Base-by-base conservation (phyloP, 352 stramenopile species). In the Phytophthora colocasiae region DNA sequence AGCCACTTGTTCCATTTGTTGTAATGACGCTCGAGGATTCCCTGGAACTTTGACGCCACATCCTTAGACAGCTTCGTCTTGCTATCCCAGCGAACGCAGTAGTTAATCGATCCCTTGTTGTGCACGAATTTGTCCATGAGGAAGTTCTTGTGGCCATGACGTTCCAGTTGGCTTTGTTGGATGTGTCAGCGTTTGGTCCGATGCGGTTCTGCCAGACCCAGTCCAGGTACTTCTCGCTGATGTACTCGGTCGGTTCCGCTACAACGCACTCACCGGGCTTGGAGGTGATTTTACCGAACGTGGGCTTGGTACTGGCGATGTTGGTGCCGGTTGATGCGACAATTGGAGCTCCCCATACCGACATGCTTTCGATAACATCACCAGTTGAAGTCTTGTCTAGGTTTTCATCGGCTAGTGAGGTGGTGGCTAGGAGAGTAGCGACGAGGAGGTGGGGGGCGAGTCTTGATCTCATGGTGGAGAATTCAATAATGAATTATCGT, bases 1-100 rank as follows among this genome's bases (percentile, higher is more conserved):
- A 72, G 29, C 64, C 64, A 72, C 17, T 47, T 52, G 51, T 72
- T 72, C 64, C 64, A 72, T 38, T 44, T 50, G 36, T 72, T 68
- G 44, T 59, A 67, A 44, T 72, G 64, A 41, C 64, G 64, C 34
- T 62, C 49, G 3, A 70, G 9, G 0, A 70, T 24, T 0, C 24
- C 54, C 22, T 70, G 9, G 14, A 70, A 65, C 34, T 32, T 39
- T n/a, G 54, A 59, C 1, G 62, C 62, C 9, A 41, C 36, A 3
- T 14, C 6, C 41, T 59, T 69, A 4, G 22, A 22, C 15, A 69
- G 24, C 0, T 19, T 53, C 6, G 31, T 56, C 9, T 41, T 29
- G n/a, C 31, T 50, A 4, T 66, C 48, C 62, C 62, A 70, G 3
- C 62, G 62, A 29, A 70, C 62, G 12, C 62, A 70, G 47, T 70